Conservation (phyloP, 1,284 basidiomycete species). For the Pseudozyma hubeiensis region DNA sequence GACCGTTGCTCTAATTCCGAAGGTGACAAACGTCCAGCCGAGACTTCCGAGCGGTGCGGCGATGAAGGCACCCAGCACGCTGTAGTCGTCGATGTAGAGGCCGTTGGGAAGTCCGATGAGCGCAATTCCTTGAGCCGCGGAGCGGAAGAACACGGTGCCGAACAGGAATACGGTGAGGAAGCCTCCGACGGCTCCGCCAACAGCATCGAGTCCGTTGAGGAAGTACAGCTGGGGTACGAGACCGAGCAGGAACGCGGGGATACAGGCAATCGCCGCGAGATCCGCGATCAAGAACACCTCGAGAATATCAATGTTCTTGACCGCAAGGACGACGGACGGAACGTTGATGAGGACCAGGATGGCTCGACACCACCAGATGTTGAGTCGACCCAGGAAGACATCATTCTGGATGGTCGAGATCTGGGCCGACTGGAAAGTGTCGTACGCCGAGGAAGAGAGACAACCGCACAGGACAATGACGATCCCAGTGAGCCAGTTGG, state of each 20-base stretch:
- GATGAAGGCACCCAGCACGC: constrained; percentile 67
- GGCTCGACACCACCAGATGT: constrained; percentile 67
- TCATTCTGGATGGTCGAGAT: constrained; percentile 69
- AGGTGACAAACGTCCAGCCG: constrained; percentile 61
- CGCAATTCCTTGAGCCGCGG: constrained; percentile 52
- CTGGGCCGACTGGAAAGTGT: constrained; percentile 68
- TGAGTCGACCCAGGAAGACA: constrained; percentile 66
- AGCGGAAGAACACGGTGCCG: constrained; percentile 64
- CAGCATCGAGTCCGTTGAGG: constrained; percentile 65
- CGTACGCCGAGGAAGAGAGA: constrained; percentile 67
- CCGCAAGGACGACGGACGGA: constrained; percentile 63
- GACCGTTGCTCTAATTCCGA: constrained; percentile 39
- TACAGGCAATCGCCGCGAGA: constrained; percentile 63
- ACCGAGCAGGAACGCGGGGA: constrained; percentile 65
- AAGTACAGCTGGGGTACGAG: constrained; percentile 62
- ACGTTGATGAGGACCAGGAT: constrained; percentile 64
- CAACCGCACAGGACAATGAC: constrained; percentile 65
- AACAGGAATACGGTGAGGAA: constrained; percentile 68
- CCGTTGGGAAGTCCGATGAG: constrained; percentile 64
- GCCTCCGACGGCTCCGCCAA: constrained; percentile 67
- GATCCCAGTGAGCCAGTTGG: constrained; percentile 66
- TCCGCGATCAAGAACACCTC: constrained; percentile 68
- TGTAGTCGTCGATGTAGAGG: constrained; percentile 65
- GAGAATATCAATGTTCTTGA: constrained; percentile 67
- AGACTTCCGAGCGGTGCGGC: constrained; percentile 64